Evolutionary conservation across 163 green algal genomes (phyloP).

Genomic region (Chloroidium sp.): DNA sequence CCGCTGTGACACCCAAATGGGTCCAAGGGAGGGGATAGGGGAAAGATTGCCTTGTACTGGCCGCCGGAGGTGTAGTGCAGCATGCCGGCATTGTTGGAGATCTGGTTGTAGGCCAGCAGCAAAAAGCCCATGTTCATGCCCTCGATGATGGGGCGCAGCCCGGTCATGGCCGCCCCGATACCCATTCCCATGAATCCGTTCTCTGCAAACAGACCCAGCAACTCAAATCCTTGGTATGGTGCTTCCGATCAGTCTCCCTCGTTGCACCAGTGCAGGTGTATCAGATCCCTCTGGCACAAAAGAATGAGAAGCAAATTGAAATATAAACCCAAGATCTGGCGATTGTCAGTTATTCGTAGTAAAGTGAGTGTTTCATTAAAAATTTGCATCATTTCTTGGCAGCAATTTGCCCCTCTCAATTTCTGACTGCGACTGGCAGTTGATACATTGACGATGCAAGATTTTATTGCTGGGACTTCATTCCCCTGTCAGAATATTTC

Average conservation of each 20-base stretch:
- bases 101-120: slow-evolving; percentile 96
- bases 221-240: too few relatives aligned
- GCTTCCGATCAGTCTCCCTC: not conserved
- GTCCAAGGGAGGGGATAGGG: not conserved
- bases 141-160: slow-evolving; percentile 90
- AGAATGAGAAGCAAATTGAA: not conserved
- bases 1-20: too few relatives aligned
- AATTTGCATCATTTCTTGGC: too few relatives aligned
- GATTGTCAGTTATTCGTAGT: not conserved
- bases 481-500: too few relatives aligned
- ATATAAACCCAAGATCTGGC: not conserved
- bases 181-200: slow-evolving; percentile 89
- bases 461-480: too few relatives aligned
- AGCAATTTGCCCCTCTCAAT: too few relatives aligned
- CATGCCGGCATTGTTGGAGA: slow-evolving; percentile 98
- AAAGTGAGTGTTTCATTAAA: too few relatives aligned
- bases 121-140: slow-evolving; percentile 99
- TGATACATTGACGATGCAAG: too few relatives aligned
- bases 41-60: slow-evolving; percentile 71
- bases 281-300: not conserved
- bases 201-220: slow-evolving; percentile 38
- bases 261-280: not conserved
- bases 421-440: too few relatives aligned
- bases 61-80: slow-evolving; percentile 92
- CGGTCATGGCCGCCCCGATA: slow-evolving; percentile 91